Evolutionary conservation across 2,329 filamentous ascomycete species (phyloP).

Genomic region (Daldinia eschscholtzii): DNA sequence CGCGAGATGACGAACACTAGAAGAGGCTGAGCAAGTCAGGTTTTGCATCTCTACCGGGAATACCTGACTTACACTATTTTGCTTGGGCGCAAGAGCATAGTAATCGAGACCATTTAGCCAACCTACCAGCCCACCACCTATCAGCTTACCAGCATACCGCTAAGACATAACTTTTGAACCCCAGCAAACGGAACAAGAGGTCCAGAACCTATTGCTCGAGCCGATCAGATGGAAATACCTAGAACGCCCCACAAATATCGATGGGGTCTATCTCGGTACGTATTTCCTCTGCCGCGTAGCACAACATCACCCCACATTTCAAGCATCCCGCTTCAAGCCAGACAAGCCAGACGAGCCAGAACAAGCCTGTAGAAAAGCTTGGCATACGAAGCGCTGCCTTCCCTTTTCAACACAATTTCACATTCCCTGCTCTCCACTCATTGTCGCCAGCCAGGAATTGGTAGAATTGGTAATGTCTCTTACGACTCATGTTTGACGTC

Average conservation of each 20-base stretch:
- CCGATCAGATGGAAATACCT: slow-evolving; percentile 21
- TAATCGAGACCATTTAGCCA: slow-evolving; percentile 7
- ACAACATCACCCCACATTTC: slow-evolving; percentile 40
- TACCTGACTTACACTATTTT: slow-evolving; percentile 14
- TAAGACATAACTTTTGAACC: not conserved
- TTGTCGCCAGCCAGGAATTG: not conserved
- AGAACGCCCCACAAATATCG: slow-evolving; percentile 18
- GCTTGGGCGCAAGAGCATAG: slow-evolving; percentile 1
- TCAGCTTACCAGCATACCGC: not conserved
- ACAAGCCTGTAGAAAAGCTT: slow-evolving; percentile 30
- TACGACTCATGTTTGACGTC: not conserved
- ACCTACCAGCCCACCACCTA: not conserved
- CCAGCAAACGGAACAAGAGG: slow-evolving; percentile 7
- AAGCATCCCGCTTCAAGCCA: slow-evolving; percentile 22
- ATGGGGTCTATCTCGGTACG: slow-evolving; percentile 20
- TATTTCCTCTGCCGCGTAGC: slow-evolving; percentile 20
- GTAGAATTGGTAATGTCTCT: not conserved
- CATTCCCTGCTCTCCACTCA: slow-evolving; percentile 5
- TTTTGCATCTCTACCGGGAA: slow-evolving; percentile 23
- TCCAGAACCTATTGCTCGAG: slow-evolving; percentile 23
- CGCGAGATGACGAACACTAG: slow-evolving; percentile 34
- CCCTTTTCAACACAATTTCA: not conserved
- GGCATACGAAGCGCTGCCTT: slow-evolving; percentile 22
- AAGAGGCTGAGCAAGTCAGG: slow-evolving; percentile 32
- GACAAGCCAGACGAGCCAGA: no score